Percentiles rank a stretch among this genome's conserved stretches.
phyloP scores from a whole-genome alignment of 2,329 filamentous ascomycete genomes.

The Monilinia aucupariae region DNA sequence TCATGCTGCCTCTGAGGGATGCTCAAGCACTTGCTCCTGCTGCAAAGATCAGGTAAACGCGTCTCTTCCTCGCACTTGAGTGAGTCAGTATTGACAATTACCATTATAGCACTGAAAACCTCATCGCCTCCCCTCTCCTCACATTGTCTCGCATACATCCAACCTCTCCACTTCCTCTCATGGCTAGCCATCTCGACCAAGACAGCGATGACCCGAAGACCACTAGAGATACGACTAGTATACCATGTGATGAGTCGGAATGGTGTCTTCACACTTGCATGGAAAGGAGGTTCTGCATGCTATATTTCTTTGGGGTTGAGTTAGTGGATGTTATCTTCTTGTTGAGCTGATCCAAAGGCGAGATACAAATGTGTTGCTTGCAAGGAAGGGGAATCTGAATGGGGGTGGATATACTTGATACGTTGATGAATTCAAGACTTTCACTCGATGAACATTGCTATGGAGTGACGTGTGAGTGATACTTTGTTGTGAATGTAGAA shows the following conservation, averaged over 20 bases:
- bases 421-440: background rate
- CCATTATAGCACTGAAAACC: background rate
- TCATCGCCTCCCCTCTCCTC: background rate
- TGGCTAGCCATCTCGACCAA: constrained; percentile 6
- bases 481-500: background rate
- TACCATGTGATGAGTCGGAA: background rate
- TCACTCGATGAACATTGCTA: background rate
- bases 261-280: background rate
- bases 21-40: constrained; percentile 4
- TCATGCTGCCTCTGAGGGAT: constrained; percentile 2
- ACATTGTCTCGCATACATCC: background rate
- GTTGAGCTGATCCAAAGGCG: background rate
- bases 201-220: background rate
- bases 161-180: background rate
- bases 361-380: background rate
- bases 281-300: background rate
- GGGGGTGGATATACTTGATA: background rate
- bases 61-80: background rate
- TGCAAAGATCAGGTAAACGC: constrained; percentile 6
- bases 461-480: background rate
- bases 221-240: background rate
- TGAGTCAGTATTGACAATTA: background rate
- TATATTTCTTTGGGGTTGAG: background rate
- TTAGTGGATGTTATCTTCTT: background rate
- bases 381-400: background rate